These are phyloP conservation scores for Calophaca sinica DNA, from an alignment of 306 rosid genomes.

Conservation along the genomic window DNA sequence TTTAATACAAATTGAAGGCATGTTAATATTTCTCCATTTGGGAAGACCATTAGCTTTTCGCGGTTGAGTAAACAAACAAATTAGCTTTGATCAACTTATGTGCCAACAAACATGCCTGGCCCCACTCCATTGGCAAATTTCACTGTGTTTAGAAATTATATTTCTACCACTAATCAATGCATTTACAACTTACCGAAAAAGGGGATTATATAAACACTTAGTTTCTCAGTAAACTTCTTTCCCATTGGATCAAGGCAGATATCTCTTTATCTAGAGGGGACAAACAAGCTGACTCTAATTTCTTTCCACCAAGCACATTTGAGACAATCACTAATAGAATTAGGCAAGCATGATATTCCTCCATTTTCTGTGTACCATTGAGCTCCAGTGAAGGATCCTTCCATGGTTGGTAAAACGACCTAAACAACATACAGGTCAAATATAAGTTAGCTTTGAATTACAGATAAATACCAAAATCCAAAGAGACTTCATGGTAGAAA, in stretches of 20 bases:
- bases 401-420: slow-evolving; percentile 82
- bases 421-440: slow-evolving; percentile 43
- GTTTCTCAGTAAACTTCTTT: slow-evolving; percentile 56
- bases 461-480: background rate
- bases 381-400: slow-evolving; percentile 58
- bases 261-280: slow-evolving; percentile 59
- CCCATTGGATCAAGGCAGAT: slow-evolving; percentile 69
- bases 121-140: background rate
- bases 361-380: slow-evolving; percentile 63
- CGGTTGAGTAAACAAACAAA: no score
- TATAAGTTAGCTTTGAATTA: slow-evolving; percentile 19
- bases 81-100: background rate
- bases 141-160: background rate
- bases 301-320: slow-evolving; percentile 59
- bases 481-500: background rate
- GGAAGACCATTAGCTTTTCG: background rate
- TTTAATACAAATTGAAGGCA: background rate
- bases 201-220: background rate
- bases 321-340: slow-evolving; percentile 62
- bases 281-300: slow-evolving; percentile 53
- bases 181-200: background rate
- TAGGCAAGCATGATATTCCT: slow-evolving; percentile 78
- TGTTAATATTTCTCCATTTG: background rate
- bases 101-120: background rate
- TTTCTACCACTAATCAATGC: background rate